Conservation (phyloP, 768 basidiomycete species). For the Strobilomyces echinocephalus region DNA sequence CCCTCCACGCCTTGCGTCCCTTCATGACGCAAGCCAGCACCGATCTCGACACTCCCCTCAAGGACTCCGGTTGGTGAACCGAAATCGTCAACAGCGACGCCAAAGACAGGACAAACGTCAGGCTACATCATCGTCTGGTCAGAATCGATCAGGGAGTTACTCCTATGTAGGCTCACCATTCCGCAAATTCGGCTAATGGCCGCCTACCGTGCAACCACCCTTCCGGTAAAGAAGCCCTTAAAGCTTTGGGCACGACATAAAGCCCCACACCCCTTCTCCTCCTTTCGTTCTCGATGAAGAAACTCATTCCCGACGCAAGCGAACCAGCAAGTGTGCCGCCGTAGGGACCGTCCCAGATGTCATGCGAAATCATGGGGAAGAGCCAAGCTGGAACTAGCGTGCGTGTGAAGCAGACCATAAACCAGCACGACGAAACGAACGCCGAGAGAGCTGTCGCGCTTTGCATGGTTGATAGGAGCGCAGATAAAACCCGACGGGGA, state of each 20-base stretch:
- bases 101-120: conserved; percentile 59
- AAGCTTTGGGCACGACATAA: conserved; percentile 69
- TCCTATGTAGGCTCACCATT: conserved; percentile 43
- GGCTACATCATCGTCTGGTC: conserved; percentile 32
- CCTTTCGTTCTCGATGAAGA: conserved; percentile 70
- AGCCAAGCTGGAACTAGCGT: conserved; percentile 59
- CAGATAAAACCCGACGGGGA: conserved; percentile 36
- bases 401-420: conserved; percentile 62
- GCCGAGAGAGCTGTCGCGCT: conserved; percentile 70
- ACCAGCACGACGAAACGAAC: conserved; percentile 70
- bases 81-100: conserved; percentile 62
- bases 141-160: conserved; percentile 1
- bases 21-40: conserved; percentile 60
- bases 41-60: conserved; percentile 75
- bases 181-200: conserved; percentile 38
- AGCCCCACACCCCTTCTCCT: conserved; percentile 76
- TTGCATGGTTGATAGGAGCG: conserved; percentile 49
- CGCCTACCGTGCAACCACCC: conserved; percentile 45
- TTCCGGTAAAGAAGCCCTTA: conserved; percentile 59
- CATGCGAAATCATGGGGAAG: conserved; percentile 65
- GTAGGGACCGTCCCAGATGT: conserved; percentile 75
- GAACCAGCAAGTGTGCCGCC: conserved; percentile 66
- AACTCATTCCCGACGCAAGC: conserved; percentile 66
- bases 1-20: conserved; percentile 43
- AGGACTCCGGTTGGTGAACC: conserved; percentile 53